Evolutionary conservation across 2,329 filamentous ascomycete species (phyloP).

Genomic region (Claviceps quebecensis): DNA sequence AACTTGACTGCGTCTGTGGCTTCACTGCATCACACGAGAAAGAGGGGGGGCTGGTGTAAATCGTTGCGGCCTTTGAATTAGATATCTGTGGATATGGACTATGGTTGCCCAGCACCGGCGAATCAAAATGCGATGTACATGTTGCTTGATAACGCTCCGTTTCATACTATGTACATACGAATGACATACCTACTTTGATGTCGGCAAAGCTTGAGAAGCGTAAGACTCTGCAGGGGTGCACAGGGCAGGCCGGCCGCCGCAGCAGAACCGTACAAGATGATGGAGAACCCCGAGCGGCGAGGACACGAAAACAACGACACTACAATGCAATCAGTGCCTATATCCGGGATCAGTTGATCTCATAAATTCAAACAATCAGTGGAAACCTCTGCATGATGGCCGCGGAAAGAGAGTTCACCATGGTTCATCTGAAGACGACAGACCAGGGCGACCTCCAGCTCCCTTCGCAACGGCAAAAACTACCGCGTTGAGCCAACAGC

Average conservation of each 20-base stretch:
- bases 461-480: neutral
- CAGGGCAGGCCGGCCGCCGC: neutral
- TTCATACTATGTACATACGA: neutral
- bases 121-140: neutral
- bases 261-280: neutral
- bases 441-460: neutral
- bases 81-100: neutral
- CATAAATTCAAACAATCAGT: neutral
- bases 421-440: neutral
- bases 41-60: neutral
- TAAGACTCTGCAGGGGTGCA: neutral
- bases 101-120: neutral
- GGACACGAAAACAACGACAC: neutral
- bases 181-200: neutral
- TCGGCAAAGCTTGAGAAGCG: neutral
- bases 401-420: neutral
- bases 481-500: neutral
- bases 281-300: neutral
- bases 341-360: neutral
- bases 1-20: neutral
- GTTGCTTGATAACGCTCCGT: neutral
- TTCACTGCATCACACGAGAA: neutral
- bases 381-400: neutral
- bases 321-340: neutral
- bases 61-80: neutral